Evolutionary conservation across 768 basidiomycete genomes (phyloP), one percentile per base, ranked within the genome.

Genomic region (Psilocybe tampanensis): DNA sequence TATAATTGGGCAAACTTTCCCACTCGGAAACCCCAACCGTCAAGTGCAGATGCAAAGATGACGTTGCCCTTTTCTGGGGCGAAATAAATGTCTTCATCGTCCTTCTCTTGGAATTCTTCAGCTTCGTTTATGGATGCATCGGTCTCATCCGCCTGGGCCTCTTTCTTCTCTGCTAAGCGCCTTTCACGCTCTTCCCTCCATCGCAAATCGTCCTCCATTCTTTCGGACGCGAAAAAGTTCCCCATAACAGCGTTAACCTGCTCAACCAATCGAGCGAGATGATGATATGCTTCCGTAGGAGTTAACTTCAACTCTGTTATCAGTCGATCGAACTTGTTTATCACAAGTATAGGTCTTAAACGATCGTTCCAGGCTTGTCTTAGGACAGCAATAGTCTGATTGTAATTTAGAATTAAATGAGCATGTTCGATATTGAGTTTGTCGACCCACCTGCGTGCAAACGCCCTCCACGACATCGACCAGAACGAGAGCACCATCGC

Each of bases 161-260:
- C 89, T 64, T 86, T 92, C 74, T 92, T 90, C 21, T 80, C 82
- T 12, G 86, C 86, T 17, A 96, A 74, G 12, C 95, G 83, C 19
- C 86, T 81, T 65, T 98, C 94, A 24, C 92, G 86, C 61, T 94
- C 93, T 76, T 98, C 96, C 60, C 90, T 79, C 94, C 97, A 97
- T 13, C 93, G 81, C 19, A 94, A 72, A 72, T 98, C 95, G 59
- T 98, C 95, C 61, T 96, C 95, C 95, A 98, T 97, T 17, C 97
- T 79, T 60, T 98, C 96, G 2, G 90, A 84, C 3, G 95, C 94
- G 66, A 95, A 98, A 72, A 98, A 95, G 26, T 52, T 85, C 0
- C 97, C 97, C 94, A 98, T 96, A 49, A 98, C 93, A 0, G 95
- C 97, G 66, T 98, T 99, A 22, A 98, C 95, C 66, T 97, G 93